These are phyloP conservation scores for Boletus eberwhitei DNA, from an alignment of 768 basidiomycete species.

Conservation along the genomic window DNA sequence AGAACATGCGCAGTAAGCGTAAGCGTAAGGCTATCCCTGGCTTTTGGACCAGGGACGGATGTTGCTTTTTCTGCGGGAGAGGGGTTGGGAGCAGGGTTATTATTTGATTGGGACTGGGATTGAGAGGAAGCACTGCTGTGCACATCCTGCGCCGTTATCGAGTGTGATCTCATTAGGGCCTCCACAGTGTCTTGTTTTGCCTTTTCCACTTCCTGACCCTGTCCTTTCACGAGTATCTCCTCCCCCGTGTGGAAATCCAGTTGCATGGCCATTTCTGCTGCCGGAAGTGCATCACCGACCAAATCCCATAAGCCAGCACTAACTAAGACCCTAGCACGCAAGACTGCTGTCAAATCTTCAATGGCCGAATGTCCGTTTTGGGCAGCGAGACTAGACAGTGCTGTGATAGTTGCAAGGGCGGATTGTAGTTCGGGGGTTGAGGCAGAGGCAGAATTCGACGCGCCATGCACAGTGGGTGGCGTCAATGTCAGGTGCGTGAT, in stretches of 20 bases:
- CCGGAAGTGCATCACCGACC: conserved; percentile 45
- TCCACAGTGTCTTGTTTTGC: conserved; percentile 11
- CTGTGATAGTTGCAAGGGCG: conserved; percentile 32
- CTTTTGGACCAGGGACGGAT: conserved; percentile 16
- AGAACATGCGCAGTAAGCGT: conserved; percentile 57
- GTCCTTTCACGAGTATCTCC: not conserved
- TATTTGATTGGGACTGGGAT: conserved; percentile 19
- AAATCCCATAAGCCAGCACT: conserved; percentile 53
- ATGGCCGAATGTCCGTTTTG: conserved; percentile 41
- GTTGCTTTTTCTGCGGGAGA: conserved; percentile 2
- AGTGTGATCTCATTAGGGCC: conserved; percentile 28
- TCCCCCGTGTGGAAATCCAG: conserved; percentile 28
- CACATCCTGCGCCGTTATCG: conserved; percentile 29
- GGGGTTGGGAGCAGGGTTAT: not conserved
- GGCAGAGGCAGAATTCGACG: not conserved
- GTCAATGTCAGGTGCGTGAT: conserved; percentile 42
- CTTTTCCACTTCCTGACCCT: conserved; percentile 1
- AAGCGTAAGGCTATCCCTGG: conserved; percentile 32
- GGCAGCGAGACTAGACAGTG: conserved; percentile 31
- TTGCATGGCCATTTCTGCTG: conserved; percentile 50
- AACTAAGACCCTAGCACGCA: conserved; percentile 56
- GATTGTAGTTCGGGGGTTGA: conserved; percentile 25
- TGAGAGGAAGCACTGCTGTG: conserved; percentile 22
- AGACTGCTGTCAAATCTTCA: conserved; percentile 47
- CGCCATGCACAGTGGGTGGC: conserved; percentile 1